Evolutionary conservation across 495 filamentous ascomycete species (phyloP).

Genomic region (Penicillium cataractarum): DNA sequence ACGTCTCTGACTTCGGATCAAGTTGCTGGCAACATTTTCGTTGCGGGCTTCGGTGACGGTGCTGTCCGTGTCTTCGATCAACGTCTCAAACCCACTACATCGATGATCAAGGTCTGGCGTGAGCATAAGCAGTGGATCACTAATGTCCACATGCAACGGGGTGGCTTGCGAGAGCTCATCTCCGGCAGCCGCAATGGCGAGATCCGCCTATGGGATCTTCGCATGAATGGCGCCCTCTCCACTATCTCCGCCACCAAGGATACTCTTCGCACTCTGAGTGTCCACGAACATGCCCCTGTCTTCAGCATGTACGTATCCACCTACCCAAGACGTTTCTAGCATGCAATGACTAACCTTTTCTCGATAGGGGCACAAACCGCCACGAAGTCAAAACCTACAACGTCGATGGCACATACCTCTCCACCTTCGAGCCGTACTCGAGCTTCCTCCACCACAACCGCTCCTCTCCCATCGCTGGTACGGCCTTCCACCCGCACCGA

Average conservation of each 20-base stretch:
- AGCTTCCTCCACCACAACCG: slow-evolving; percentile 81
- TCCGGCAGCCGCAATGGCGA: slow-evolving; percentile 88
- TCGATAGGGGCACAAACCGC: slow-evolving; percentile 76
- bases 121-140: slow-evolving; percentile 93
- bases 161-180: slow-evolving; percentile 86
- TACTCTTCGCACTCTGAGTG: slow-evolving; percentile 80
- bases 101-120: slow-evolving; percentile 95
- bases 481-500: slow-evolving; percentile 93
- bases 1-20: slow-evolving; percentile 95
- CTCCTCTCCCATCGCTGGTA: slow-evolving; percentile 77
- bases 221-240: slow-evolving; percentile 73
- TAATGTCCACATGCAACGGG: slow-evolving; percentile 95
- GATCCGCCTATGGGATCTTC: slow-evolving; percentile 95
- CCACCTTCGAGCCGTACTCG: slow-evolving; percentile 82
- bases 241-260: slow-evolving; percentile 76
- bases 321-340: neutral
- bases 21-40: slow-evolving; percentile 93
- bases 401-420: slow-evolving; percentile 74
- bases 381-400: slow-evolving; percentile 93
- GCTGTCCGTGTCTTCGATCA: slow-evolving; percentile 94
- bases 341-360: slow-evolving; percentile 15
- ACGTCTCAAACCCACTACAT: slow-evolving; percentile 74
- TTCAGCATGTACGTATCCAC: slow-evolving; percentile 80
- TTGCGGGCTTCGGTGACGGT: slow-evolving; percentile 97
- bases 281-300: slow-evolving; percentile 95